Conservation (phyloP, 495 filamentous ascomycete genomes). For the Haplographium delicatum region DNA sequence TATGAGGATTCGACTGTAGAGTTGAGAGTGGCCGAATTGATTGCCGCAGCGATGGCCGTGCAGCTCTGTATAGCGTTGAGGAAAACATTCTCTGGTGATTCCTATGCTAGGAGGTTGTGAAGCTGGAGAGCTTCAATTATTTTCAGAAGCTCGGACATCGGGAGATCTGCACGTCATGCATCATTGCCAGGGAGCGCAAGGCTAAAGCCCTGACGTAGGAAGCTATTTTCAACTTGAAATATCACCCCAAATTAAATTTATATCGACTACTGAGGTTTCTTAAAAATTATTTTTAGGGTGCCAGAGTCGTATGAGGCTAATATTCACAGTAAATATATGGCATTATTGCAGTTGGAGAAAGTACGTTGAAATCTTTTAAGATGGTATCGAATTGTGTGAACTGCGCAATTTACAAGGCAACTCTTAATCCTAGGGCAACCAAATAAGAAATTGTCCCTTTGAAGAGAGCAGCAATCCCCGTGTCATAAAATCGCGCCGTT, state of each 20-base stretch:
- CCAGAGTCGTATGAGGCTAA: no score
- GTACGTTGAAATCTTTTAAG: not conserved
- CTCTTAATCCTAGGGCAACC: not conserved
- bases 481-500: constrained; percentile 16
- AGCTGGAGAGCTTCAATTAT: not conserved
- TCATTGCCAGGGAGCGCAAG: not conserved
- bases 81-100: constrained; percentile 6
- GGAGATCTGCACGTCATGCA: not conserved
- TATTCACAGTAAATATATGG: not conserved
- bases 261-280: not conserved
- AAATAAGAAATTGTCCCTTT: constrained; percentile 18
- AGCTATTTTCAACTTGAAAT: not conserved
- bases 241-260: not conserved
- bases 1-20: constrained; percentile 48
- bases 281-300: not conserved
- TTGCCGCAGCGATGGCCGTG: not conserved
- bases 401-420: constrained; percentile 15
- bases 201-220: not conserved
- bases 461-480: constrained; percentile 15
- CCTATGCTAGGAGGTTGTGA: not conserved
- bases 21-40: constrained; percentile 40
- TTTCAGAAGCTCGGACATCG: constrained; percentile 5
- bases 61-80: constrained; percentile 11
- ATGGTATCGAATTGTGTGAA: constrained; percentile 15
- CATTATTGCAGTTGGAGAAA: no score